Evolutionary conservation across 331 rosid genomes (phyloP).

Genomic region (Quercus lobata): DNA sequence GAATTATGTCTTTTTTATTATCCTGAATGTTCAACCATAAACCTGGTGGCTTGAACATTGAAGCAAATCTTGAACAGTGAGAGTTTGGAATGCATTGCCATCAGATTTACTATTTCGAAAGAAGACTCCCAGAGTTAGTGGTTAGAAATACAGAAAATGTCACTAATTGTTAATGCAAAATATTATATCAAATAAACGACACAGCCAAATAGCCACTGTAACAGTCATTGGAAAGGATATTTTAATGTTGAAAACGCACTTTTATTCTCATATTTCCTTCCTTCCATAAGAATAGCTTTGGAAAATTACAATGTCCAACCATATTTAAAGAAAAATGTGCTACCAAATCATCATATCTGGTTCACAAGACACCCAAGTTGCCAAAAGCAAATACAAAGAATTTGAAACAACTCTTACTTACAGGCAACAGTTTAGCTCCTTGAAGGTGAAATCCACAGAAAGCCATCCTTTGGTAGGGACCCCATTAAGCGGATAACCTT

Average conservation of each 20-base stretch:
- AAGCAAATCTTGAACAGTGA: conserved; percentile 32
- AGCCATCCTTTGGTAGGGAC: conserved; percentile 48
- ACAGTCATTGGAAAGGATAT: too few species aligned
- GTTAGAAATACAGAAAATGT: too few species aligned
- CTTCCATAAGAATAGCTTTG: neutral
- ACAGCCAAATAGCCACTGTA: too few species aligned
- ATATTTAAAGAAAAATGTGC: neutral
- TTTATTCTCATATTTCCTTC: neutral
- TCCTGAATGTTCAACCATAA: conserved; percentile 94
- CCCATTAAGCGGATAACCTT: conserved; percentile 46
- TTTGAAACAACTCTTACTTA: conserved; percentile 20
- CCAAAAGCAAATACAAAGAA: conserved; percentile 1
- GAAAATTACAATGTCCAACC: neutral
- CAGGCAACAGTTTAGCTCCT: neutral
- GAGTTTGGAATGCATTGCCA: neutral
- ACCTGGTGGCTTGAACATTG: conserved; percentile 17
- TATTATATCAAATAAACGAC: too few species aligned
- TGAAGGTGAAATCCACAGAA: conserved; percentile 36
- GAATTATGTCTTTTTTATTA: conserved; percentile 12
- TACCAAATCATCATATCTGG: neutral
- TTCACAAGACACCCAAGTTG: neutral
- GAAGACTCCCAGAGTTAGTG: too few species aligned
- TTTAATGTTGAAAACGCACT: neutral
- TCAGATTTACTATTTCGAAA: too few species aligned
- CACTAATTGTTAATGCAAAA: too few species aligned